A percentile compares a stretch with the other conserved stretches of the same genome.
phyloP scores from a whole-genome alignment of 495 filamentous ascomycete species.

The Aspergillus cavernicola region DNA sequence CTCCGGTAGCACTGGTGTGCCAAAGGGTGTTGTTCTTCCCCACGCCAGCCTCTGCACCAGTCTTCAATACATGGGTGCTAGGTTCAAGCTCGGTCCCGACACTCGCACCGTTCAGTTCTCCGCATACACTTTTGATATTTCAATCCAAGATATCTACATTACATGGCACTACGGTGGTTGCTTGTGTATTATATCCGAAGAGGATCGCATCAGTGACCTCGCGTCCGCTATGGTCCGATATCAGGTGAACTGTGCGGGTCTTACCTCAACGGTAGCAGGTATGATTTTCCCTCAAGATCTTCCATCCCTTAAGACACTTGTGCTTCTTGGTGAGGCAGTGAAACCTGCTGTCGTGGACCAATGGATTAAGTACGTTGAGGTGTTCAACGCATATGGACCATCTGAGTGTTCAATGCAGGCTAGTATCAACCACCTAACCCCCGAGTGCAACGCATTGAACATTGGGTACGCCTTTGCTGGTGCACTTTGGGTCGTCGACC shows the following conservation, averaged over 20 bases:
- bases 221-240: constrained; percentile 20
- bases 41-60: constrained; percentile 21
- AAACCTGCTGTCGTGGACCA: constrained; percentile 4
- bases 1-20: constrained; percentile 34
- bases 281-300: constrained; percentile 18
- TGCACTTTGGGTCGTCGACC: constrained; percentile 49
- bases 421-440: not conserved
- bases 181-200: constrained; percentile 52
- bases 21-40: constrained; percentile 34
- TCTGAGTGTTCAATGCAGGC: constrained; percentile 21
- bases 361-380: constrained; percentile 10
- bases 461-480: constrained; percentile 17
- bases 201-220: constrained; percentile 28
- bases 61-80: constrained; percentile 13
- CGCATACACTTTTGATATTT: constrained; percentile 31
- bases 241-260: constrained; percentile 20
- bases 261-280: constrained; percentile 32
- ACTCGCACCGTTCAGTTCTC: constrained; percentile 28
- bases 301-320: constrained; percentile 19
- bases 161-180: constrained; percentile 54
- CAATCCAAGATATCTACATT: constrained; percentile 54
- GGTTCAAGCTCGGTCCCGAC: constrained; percentile 17
- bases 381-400: constrained; percentile 25
- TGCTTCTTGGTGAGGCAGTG: constrained; percentile 26
- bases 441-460: not conserved